Evolutionary conservation across 441 rosid species (phyloP), one percentile per base, ranked within the genome.

Genomic region (Cnidoscolus chayamansa): DNA sequence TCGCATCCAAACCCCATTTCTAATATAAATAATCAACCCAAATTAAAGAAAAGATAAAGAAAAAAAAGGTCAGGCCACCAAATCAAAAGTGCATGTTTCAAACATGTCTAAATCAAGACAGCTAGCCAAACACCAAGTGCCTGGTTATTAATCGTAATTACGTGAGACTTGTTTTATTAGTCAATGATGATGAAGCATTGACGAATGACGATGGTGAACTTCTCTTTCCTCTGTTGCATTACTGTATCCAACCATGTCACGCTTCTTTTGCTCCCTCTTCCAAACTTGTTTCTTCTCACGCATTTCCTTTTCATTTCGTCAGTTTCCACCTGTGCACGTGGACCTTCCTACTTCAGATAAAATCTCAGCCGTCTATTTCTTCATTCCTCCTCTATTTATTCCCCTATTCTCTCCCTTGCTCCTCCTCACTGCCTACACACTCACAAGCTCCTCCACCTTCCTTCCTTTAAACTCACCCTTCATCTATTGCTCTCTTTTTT

Each of bases 71-170:
- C 25, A 15, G 59, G 3, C 58, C 60, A 74, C 51, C 30, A 40
- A 10, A 48, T n/a, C 7, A 47, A 50, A 35, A 30, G 40, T 20
- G 60, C 74, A 43, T 62, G 72, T 66, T 76, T 68, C 48, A 61
- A 72, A 68, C 65, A 77, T 64, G 83, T 82, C 85, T 40, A 60
- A 17, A 61, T 80, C 86, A 76, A 17, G 60, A 74, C 84, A 80
- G 84, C 84, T 43, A 65, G 0, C 31, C 13, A 13, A 17, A 54
- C 35, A 17, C 20, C 15, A 70, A 0, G 25, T 25, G 25, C 25
- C 30, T 1, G 9, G 7, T 20, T 4, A 8, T n/a, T 20, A 53
- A 7, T 1, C 20, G 0, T 16, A 47, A 70, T 47, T 45, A 16
- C 60, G 13, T 62, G 74, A 53, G 53, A 65, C 76, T 49, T 13